Conservation (phyloP, 2,329 filamentous ascomycete species). For the Thelonectria blattea region DNA sequence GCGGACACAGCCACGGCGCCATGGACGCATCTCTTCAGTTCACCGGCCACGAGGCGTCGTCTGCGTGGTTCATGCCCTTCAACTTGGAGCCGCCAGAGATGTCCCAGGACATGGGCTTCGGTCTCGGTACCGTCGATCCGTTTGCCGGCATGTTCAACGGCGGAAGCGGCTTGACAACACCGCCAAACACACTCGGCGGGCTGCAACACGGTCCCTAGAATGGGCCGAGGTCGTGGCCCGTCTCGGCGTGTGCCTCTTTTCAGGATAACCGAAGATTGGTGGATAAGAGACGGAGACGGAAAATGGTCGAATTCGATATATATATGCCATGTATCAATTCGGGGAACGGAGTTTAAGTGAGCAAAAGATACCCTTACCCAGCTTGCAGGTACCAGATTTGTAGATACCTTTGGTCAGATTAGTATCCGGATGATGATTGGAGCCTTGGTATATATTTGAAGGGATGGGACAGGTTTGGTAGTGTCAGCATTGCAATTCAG, state of each 20-base stretch:
- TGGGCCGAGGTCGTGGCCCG: conserved; percentile 22
- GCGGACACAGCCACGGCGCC: conserved; percentile 35
- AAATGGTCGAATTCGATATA: conserved; percentile 6
- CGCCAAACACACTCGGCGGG: conserved; percentile 43
- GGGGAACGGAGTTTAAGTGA: conserved; percentile 8
- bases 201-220: conserved; percentile 41
- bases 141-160: conserved; percentile 57
- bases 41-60: conserved; percentile 55
- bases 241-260: neutral
- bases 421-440: neutral
- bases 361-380: neutral
- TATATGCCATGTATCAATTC: conserved; percentile 2
- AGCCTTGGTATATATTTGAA: neutral
- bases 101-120: conserved; percentile 53
- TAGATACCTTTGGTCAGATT: neutral
- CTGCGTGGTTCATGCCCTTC: conserved; percentile 92
- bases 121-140: conserved; percentile 52
- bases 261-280: neutral
- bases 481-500: neutral
- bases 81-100: conserved; percentile 81
- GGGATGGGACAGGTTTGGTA: neutral
- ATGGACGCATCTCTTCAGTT: conserved; percentile 33
- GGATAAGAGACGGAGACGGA: neutral
- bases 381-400: neutral
- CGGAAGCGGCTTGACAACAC: conserved; percentile 47